A percentile compares a stretch with the other conserved stretches of the same genome.
phyloP scores from a whole-genome alignment of 2,329 filamentous ascomycete genomes.

The Phoma sp. region DNA sequence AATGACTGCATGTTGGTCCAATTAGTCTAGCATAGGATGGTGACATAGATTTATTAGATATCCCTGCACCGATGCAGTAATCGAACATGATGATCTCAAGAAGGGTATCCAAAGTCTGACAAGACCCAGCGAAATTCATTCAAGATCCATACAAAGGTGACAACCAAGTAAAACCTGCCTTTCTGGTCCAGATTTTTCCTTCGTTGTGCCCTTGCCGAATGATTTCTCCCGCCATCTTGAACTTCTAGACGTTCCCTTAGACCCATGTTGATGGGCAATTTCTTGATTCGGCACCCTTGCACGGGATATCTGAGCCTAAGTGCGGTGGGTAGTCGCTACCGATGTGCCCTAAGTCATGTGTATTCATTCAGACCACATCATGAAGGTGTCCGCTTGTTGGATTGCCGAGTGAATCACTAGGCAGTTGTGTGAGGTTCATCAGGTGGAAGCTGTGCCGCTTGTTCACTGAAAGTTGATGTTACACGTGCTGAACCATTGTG shows the following conservation, averaged over 20 bases:
- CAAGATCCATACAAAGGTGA: slow-evolving; percentile 30
- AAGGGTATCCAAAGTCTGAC: slow-evolving; percentile 21
- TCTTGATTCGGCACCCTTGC: neutral
- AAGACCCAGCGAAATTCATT: slow-evolving; percentile 38
- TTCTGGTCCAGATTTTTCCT: slow-evolving; percentile 25
- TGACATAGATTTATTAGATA: neutral
- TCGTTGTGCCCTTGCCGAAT: neutral
- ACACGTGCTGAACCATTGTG: neutral
- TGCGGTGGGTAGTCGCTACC: neutral
- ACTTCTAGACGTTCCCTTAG: neutral
- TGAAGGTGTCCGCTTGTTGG: neutral
- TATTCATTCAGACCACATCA: neutral
- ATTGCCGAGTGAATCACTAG: neutral
- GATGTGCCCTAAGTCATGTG: neutral
- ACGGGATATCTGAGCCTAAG: neutral
- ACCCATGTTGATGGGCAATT: neutral
- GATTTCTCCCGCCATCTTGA: neutral
- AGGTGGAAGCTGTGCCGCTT: neutral
- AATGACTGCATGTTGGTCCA: slow-evolving; percentile 31
- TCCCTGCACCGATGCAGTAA: neutral
- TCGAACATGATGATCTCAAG: slow-evolving; percentile 6
- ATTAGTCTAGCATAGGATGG: slow-evolving; percentile 23
- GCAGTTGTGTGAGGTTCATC: slow-evolving; percentile 7
- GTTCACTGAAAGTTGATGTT: neutral
- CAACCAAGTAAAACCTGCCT: slow-evolving; percentile 32